Percentiles rank a stretch among this genome's conserved stretches.
phyloP scores from a whole-genome alignment of 192 early-diverging fungal species.

The Coemansia erecta region DNA sequence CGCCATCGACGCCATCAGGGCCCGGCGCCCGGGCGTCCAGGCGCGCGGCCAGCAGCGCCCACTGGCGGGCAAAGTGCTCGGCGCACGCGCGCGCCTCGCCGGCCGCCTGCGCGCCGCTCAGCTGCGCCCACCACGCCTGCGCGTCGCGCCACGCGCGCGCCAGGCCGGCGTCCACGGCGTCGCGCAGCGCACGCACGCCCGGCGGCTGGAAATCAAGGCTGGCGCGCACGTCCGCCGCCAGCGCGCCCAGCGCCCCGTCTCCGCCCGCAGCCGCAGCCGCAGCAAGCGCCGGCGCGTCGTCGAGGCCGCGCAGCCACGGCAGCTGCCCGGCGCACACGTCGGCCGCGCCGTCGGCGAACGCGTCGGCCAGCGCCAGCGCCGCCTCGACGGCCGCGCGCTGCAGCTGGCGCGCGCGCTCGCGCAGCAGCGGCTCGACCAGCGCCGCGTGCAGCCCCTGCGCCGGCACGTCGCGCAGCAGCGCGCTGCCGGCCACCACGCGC shows the following conservation, averaged over 20 bases:
- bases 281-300: not conserved
- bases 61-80: conserved; percentile 19
- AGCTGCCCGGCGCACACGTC: conserved; percentile 26
- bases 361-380: conserved; percentile 14
- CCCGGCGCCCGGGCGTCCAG: conserved; percentile 36
- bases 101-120: conserved; percentile 26
- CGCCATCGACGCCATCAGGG: too few species aligned
- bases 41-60: conserved; percentile 12
- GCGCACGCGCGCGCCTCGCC: conserved; percentile 23
- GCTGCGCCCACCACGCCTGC: conserved; percentile 46
- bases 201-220: conserved; percentile 22
- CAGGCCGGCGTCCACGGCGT: conserved; percentile 8
- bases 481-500: conserved; percentile 7
- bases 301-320: conserved; percentile 24
- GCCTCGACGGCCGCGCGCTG: conserved; percentile 12
- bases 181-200: conserved; percentile 12
- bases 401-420: conserved; percentile 13
- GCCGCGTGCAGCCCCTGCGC: conserved; percentile 8
- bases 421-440: conserved; percentile 36
- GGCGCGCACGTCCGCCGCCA: conserved; percentile 10
- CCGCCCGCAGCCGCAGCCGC: not conserved
- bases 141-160: conserved; percentile 28
- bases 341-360: conserved; percentile 13
- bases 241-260: not conserved
- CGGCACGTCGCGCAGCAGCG: conserved; percentile 7